These are phyloP conservation scores for Corylus heterophylla DNA, from an alignment of 306 rosid species.

Conservation along the genomic window DNA sequence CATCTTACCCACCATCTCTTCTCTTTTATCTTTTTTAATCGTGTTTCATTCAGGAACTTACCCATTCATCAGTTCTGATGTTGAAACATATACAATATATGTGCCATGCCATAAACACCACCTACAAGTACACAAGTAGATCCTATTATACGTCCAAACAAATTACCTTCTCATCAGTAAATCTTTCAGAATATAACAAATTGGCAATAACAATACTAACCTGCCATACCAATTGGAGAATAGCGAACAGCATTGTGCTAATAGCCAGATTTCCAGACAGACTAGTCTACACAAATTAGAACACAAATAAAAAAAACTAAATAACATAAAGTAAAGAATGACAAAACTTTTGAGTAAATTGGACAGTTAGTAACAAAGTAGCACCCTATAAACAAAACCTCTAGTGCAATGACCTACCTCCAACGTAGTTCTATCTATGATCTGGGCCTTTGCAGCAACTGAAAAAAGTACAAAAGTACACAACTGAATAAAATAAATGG, in stretches of 20 bases:
- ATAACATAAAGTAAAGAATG: neutral
- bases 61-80: slow-evolving; percentile 63
- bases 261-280: slow-evolving; percentile 36
- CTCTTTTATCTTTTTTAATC: neutral
- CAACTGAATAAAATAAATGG: neutral
- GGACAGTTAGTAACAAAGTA: neutral
- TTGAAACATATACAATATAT: slow-evolving; percentile 42
- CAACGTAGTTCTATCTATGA: slow-evolving; percentile 17
- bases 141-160: neutral
- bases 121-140: slow-evolving; percentile 20
- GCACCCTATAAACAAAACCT: neutral
- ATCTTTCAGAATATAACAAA: neutral
- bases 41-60: slow-evolving; percentile 25
- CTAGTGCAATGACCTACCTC: slow-evolving; percentile 28
- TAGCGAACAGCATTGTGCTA: slow-evolving; percentile 41
- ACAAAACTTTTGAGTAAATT: neutral
- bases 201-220: slow-evolving; percentile 16
- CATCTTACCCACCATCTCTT: neutral
- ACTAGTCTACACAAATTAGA: slow-evolving; percentile 26
- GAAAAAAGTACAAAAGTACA: neutral
- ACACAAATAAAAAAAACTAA: neutral
- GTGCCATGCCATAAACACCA: slow-evolving; percentile 45
- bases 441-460: slow-evolving; percentile 27
- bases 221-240: slow-evolving; percentile 52
- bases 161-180: neutral